A percentile compares a stretch with the other conserved stretches of the same genome.
Evolutionary conservation across 345 rosid species (phyloP).

Genomic region (Linum trigynum): DNA sequence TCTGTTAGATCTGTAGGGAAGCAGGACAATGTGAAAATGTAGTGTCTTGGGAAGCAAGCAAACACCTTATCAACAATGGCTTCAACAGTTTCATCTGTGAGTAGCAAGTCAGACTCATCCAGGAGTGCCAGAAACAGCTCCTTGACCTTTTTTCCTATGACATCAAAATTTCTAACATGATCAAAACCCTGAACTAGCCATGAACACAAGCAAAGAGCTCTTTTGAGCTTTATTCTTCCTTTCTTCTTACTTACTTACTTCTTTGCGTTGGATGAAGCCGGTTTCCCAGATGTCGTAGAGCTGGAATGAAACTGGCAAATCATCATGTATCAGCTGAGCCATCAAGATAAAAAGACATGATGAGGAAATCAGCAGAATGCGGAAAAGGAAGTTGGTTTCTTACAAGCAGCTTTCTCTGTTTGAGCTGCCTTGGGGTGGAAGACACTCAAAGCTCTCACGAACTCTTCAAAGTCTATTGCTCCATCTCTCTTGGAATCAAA

Average conservation of each 20-base stretch:
- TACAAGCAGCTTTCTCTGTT: constrained; percentile 49
- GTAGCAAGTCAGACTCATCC: constrained; percentile 33
- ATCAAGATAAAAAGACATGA: neutral
- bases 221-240: too few species aligned
- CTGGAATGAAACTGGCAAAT: constrained; percentile 41
- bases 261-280: constrained; percentile 49
- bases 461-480: constrained; percentile 58
- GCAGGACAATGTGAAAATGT: neutral
- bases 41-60: neutral
- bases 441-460: constrained; percentile 50
- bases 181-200: too few species aligned
- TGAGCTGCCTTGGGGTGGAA: constrained; percentile 62
- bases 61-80: constrained; percentile 32
- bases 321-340: neutral
- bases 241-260: constrained; percentile 24
- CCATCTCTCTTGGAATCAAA: constrained; percentile 57
- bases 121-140: constrained; percentile 34
- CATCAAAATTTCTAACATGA: neutral
- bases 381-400: constrained; percentile 8
- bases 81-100: constrained; percentile 30
- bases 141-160: constrained; percentile 22
- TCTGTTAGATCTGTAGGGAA: neutral
- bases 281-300: constrained; percentile 46
- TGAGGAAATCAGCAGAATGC: neutral
- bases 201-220: too few species aligned